Conservation (phyloP, 805 yeast species). For the Monosporozyma aerobia region DNA sequence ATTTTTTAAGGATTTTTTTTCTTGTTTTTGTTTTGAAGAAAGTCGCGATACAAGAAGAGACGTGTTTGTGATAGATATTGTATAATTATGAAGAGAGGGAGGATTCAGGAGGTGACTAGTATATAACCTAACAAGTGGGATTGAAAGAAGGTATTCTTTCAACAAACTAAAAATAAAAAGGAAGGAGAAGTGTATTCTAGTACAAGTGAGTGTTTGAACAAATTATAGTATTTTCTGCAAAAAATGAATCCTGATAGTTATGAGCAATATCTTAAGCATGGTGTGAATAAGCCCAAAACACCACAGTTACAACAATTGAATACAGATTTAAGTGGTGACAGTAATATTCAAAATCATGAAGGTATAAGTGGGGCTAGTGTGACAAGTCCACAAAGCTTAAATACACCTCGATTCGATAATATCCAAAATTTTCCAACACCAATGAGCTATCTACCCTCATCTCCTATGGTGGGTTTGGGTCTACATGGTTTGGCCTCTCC, state of each 20-base stretch:
- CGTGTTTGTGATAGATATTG: neutral
- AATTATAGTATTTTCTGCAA: neutral
- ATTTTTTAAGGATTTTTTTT: neutral
- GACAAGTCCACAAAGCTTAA: neutral
- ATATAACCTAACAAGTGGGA: neutral
- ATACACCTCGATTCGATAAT: slow-evolving; percentile 10
- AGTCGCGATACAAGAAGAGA: neutral
- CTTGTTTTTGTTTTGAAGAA: neutral
- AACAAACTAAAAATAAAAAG: no score
- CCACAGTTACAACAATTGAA: neutral
- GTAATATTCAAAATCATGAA: neutral
- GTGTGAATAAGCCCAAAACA: neutral
- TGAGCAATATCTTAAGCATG: neutral
- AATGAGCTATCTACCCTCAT: slow-evolving; percentile 14
- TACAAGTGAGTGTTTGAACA: neutral
- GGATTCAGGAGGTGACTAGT: neutral
- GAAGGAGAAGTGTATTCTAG: no score
- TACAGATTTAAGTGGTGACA: neutral
- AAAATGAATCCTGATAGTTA: neutral
- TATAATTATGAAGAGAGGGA: neutral
- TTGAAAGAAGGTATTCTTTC: neutral
- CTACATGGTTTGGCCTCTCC: slow-evolving; percentile 1
- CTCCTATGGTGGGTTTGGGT: slow-evolving; percentile 3
- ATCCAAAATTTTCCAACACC: slow-evolving; percentile 27
- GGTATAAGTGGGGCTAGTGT: neutral